Base-by-base conservation (phyloP, 1,284 basidiomycete genomes). In the Cronartium ribicola region DNA sequence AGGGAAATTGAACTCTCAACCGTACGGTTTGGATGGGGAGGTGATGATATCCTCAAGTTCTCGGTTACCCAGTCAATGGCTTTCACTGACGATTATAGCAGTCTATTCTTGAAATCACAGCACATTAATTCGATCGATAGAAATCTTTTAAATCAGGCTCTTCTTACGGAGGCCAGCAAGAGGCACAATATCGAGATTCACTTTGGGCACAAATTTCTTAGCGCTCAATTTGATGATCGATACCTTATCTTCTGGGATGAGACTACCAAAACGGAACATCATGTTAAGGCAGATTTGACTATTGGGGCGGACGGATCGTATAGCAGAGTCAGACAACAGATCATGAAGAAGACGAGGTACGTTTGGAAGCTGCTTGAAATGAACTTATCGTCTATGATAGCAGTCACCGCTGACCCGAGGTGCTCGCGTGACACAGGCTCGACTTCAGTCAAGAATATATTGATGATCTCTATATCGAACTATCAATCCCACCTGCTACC, bases 391-490 rank as follows among this genome's bases (percentile, higher is more conserved):
- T 22, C n/a, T 5, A 57, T 39, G 17, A 40, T 41, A 14, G 6
- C 40, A 48, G 37, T 61, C 17, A n/a, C 36, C 13, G 10, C 48
- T 39, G 44, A 36, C 43, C n/a, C 40, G n/a, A 70, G 13, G 40
- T 14, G 14, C 60, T 20, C 39, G 11, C 75, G 76, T 62, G 78
- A 76, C 76, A 57, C 80, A 93, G 93, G 82, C 91, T 97, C 88
- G 87, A 96, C 84, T 96, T 90, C 83, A 87, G 89, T 79, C 94
- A 98, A 83, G 88, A 90, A 81, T 98, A 95, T 83, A 93, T 98
- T 80, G 89, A 88, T 76, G 92, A 97, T 80, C 92, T 93, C 79
- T 98, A 98, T 83, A 85, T 98, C 79, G 95, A 98, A 85, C 87
- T 98, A 69, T 92, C 89, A 83, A 94, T 98, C 86, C 92, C 93